Base-by-base conservation (phyloP, 768 basidiomycete genomes). In the Gloeostereum incarnatum region DNA sequence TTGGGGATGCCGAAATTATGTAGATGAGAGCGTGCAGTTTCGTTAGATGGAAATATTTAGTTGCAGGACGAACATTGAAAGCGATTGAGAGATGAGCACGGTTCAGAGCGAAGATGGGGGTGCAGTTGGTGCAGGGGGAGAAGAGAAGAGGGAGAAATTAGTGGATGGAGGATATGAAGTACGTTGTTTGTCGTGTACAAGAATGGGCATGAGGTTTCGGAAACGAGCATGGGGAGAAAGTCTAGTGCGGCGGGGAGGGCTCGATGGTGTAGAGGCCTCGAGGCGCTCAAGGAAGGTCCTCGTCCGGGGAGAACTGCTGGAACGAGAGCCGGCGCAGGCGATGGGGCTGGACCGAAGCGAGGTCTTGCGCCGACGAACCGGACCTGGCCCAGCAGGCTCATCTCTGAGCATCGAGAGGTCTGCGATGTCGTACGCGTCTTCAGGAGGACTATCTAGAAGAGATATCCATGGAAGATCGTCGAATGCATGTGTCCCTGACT, bases 381-480 rank as follows among this genome's bases (percentile, higher is more conserved):
- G 41, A 20, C 41, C 41, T 17, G 29, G 9, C 14, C 35, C 35
- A 11, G 26, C 26, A 8, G 9, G 26, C 14, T 19, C 22, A 6
- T 7, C 36, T 10, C 17, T 18, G 4, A 42, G 25, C 27, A 26
- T 24, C 17, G 41, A 42, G 29, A 42, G 41, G 25, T 42, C 41
- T 11, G 41, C 41, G 31, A 42, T 38, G 19, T 42, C 41, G 16
- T 17, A 35, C 4, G 32, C 16, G 26, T 34, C 33, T 9, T 27
- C 37, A 5, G 36, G 13, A 16, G 38, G 14, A 6, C 8, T 30
- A 36, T 42, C 36, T 19, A 42, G 21, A 14, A 39, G 10, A 14
- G 41, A 38, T 3, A 42, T 42, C 41, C 41, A 42, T 13, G 38
- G 23, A 10, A 42, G 37, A 17, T 27, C 26, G 29, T 42, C 41